A percentile compares a stretch with the other conserved stretches of the same genome.
Evolutionary conservation across 768 basidiomycete genomes (phyloP).

Genomic region (Mrakia gelida): DNA sequence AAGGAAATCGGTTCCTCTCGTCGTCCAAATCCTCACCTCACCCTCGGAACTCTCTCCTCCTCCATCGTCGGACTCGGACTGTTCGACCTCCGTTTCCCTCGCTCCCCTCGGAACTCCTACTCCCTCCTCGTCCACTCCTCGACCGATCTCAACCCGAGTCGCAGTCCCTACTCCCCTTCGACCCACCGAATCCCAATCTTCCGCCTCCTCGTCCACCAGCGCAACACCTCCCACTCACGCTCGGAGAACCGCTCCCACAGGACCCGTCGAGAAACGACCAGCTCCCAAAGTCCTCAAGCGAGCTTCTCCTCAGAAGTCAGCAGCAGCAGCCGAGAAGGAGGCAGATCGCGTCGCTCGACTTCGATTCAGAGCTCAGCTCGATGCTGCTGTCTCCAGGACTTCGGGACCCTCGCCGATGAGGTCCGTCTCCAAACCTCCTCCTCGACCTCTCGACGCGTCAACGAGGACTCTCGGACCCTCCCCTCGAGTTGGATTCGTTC

Average conservation of each 20-base stretch:
- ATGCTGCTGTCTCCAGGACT: not conserved
- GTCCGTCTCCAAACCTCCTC: not conserved
- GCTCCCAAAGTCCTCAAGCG: conserved; percentile 15
- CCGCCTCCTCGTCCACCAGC: not conserved
- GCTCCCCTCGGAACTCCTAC: not conserved
- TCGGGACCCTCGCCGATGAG: not conserved
- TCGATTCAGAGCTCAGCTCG: conserved; percentile 1
- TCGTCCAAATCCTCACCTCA: not conserved
- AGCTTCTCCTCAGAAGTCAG: conserved; percentile 15
- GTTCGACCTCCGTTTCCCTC: not conserved
- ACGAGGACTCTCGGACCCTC: not conserved
- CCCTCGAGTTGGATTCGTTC: conserved; percentile 1
- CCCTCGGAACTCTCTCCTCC: not conserved
- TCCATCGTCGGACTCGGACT: not conserved
- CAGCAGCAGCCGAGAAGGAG: conserved; percentile 10
- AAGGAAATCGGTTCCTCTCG: not conserved
- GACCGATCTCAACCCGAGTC: not conserved
- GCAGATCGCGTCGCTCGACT: not conserved
- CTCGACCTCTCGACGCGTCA: not conserved
- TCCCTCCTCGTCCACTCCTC: conserved; percentile 4
- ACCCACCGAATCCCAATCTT: conserved; percentile 5
- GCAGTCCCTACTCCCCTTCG: not conserved
- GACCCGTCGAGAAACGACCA: conserved; percentile 5
- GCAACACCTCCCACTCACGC: conserved; percentile 2
- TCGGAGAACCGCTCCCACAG: not conserved